A percentile compares a stretch with the other conserved stretches of the same genome.
phyloP scores from a whole-genome alignment of 305 asterid genomes.

The Fraxinus paxiana region DNA sequence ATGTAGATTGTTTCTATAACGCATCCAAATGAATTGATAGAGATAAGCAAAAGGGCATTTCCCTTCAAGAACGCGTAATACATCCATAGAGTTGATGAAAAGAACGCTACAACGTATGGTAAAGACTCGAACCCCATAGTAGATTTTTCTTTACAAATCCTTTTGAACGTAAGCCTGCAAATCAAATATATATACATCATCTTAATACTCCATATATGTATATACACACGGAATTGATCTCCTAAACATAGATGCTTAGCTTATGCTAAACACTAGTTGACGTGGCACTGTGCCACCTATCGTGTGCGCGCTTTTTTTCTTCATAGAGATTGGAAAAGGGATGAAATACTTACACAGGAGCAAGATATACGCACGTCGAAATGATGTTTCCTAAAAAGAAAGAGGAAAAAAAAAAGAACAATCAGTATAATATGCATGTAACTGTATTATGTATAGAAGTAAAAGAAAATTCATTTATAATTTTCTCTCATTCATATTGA shows the following conservation, averaged over 20 bases:
- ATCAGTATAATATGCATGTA: background rate
- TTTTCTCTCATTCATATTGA: background rate
- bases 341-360: slow-evolving; percentile 51
- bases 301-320: too few species aligned
- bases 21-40: slow-evolving; percentile 68
- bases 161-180: slow-evolving; percentile 60
- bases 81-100: slow-evolving; percentile 69
- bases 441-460: background rate
- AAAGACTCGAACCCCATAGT: slow-evolving; percentile 61
- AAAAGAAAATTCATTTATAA: background rate
- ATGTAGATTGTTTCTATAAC: slow-evolving; percentile 54
- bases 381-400: slow-evolving; percentile 42
- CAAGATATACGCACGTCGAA: slow-evolving; percentile 50
- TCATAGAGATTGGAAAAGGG: background rate
- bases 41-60: slow-evolving; percentile 45
- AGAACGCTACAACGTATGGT: slow-evolving; percentile 61
- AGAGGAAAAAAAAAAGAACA: background rate
- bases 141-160: slow-evolving; percentile 57
- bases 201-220: background rate
- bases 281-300: too few species aligned
- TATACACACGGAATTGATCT: too few species aligned
- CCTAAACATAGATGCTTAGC: too few species aligned
- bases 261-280: too few species aligned
- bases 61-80: slow-evolving; percentile 58
- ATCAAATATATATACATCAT: background rate